phyloP scores from a whole-genome alignment of 1,139 yeast genomes.

The Blastobotrys aristatus region DNA sequence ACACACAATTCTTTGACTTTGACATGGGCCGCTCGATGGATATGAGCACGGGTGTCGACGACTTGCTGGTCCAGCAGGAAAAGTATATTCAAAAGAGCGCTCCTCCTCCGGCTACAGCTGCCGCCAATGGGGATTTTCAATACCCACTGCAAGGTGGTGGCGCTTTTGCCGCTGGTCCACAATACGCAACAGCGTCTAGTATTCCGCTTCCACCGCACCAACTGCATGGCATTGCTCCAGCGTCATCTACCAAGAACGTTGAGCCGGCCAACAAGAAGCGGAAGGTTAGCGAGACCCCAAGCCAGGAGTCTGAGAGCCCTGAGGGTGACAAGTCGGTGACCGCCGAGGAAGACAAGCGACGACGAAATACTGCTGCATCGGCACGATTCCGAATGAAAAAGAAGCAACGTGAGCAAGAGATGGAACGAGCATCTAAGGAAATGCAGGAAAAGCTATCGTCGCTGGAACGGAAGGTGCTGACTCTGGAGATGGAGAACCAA shows the following conservation, averaged over 20 bases:
- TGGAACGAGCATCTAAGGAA: conserved; percentile 63
- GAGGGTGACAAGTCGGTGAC: conserved; percentile 15
- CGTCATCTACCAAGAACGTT: not conserved
- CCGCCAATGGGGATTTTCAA: conserved; percentile 7
- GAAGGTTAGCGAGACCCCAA: conserved; percentile 10
- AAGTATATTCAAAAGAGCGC: conserved; percentile 31
- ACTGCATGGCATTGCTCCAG: not conserved
- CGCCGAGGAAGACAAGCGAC: conserved; percentile 57
- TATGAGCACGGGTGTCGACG: conserved; percentile 38
- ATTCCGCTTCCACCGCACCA: not conserved
- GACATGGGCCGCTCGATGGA: conserved; percentile 42
- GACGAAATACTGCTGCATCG: conserved; percentile 75
- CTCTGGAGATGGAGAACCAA: conserved; percentile 79
- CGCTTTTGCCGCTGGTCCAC: conserved; percentile 4
- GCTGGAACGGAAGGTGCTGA: conserved; percentile 58
- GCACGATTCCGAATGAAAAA: conserved; percentile 77
- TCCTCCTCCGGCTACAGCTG: not conserved
- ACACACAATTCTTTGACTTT: conserved; percentile 42
- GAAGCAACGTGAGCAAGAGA: conserved; percentile 77
- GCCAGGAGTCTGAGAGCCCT: not conserved
- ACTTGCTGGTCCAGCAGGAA: conserved; percentile 38
- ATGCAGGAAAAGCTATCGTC: conserved; percentile 56
- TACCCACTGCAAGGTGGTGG: not conserved
- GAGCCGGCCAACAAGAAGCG: conserved; percentile 14
- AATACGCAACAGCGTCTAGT: not conserved